Evolutionary conservation across 2,329 filamentous ascomycete genomes (phyloP).

Genomic region (Endothia cerciana): DNA sequence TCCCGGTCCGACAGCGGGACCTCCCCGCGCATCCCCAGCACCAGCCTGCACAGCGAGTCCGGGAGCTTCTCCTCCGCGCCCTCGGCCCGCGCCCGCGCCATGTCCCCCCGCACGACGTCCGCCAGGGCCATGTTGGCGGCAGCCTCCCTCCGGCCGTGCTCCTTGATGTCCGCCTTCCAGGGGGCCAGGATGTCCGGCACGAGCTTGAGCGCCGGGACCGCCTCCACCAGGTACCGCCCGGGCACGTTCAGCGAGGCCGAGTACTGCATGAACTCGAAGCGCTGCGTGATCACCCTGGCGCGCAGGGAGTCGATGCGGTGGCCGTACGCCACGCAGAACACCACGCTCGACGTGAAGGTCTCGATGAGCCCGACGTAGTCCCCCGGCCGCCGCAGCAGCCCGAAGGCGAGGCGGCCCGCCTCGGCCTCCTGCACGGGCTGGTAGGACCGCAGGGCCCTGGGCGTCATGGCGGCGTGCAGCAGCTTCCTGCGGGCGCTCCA

Average conservation of each 20-base stretch:
- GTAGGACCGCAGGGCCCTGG: slow-evolving; percentile 48
- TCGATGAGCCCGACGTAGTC: slow-evolving; percentile 52
- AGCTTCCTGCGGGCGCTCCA: slow-evolving; percentile 49
- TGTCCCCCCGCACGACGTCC: slow-evolving; percentile 44
- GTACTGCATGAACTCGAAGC: slow-evolving; percentile 53
- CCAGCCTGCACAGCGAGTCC: slow-evolving; percentile 47
- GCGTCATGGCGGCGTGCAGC: slow-evolving; percentile 48
- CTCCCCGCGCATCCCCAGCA: slow-evolving; percentile 45
- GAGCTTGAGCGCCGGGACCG: slow-evolving; percentile 47
- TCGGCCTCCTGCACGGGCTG: slow-evolving; percentile 54
- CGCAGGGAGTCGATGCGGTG: slow-evolving; percentile 52
- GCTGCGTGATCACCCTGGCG: slow-evolving; percentile 49
- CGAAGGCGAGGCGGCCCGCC: slow-evolving; percentile 47
- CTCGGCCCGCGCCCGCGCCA: slow-evolving; percentile 40
- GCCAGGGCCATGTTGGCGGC: slow-evolving; percentile 47
- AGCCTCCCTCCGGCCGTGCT: slow-evolving; percentile 42
- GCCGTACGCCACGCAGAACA: slow-evolving; percentile 55
- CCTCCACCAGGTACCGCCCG: slow-evolving; percentile 49
- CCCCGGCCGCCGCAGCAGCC: slow-evolving; percentile 43
- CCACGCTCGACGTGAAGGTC: slow-evolving; percentile 52
- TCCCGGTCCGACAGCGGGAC: slow-evolving; percentile 46
- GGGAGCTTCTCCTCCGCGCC: slow-evolving; percentile 38
- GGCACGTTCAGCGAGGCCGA: slow-evolving; percentile 51
- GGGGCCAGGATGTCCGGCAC: slow-evolving; percentile 49
- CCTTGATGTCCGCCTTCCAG: slow-evolving; percentile 51